Evolutionary conservation across 2,329 filamentous ascomycete species (phyloP), one percentile per base, ranked within the genome.

Genomic region (Colletotrichum abscissum): DNA sequence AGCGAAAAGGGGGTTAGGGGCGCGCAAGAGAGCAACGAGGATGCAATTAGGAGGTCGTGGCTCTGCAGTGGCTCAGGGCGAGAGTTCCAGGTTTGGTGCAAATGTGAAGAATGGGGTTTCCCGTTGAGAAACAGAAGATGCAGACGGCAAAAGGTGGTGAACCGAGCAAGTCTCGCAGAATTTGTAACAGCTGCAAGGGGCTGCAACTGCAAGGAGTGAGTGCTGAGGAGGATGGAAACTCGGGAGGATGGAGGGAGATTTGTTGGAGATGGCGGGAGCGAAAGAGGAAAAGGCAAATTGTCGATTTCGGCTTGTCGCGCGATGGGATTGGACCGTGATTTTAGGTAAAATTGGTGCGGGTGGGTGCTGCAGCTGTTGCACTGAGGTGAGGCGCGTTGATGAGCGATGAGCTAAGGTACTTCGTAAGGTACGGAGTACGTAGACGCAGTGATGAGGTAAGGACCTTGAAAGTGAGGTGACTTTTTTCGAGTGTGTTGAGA

Each of bases 291-390:
- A 60, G 63, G 63, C 24, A 49, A 56, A 69, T 69, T 72, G 62
- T 64, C 70, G 69, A 74, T 73, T 72, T 64, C 69, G 55, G 63
- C 35, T 62, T 35, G 67, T 60, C 46, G 70, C 42, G 70, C 67
- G 66, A 70, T 38, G 67, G 70, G 70, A 73, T 73, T 73, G 70
- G 70, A 63, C 70, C 67, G 67, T 70, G 70, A 60, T 60, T 73
- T 73, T 54, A 69, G 67, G 67, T 73, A 73, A 73, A 70, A 56
- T 73, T 63, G 67, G 55, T 65, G 35, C 46, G 66, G 70, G 70
- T 73, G 66, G 66, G 38, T 42, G 38, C 38, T 42, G 59, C 66
- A 35, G 33, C 33, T 35, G 33, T 12, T 12, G 33, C 33, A 35
- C 33, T 35, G 54, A 33, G 54, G 38, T 35, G 33, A 35, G 33